These are phyloP conservation scores for Taiozyma onychis DNA, from an alignment of 1,139 yeast species.

Conservation along the genomic window DNA sequence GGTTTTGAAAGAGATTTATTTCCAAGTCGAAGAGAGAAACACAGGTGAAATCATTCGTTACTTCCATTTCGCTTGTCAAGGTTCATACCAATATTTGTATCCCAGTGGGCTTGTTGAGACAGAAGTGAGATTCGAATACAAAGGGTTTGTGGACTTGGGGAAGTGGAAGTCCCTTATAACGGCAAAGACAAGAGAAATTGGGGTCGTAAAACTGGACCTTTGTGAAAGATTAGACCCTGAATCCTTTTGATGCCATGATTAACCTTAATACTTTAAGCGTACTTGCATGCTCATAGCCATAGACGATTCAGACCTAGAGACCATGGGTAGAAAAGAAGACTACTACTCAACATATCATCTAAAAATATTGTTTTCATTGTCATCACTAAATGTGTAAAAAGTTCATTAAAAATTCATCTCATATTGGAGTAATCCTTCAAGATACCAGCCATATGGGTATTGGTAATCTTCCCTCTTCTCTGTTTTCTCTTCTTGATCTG, in stretches of 20 bases:
- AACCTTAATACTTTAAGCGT: too few species aligned
- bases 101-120: too few species aligned
- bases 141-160: too few species aligned
- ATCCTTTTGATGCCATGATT: too few species aligned
- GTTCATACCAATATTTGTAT: too few species aligned
- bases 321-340: too few species aligned
- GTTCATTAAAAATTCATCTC: conserved; percentile 8
- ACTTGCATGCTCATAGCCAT: too few species aligned
- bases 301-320: too few species aligned
- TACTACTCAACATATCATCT: too few species aligned
- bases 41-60: neutral
- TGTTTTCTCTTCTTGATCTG: conserved; percentile 81
- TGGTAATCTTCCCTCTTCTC: conserved; percentile 89
- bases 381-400: neutral
- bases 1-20: neutral
- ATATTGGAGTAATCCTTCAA: conserved; percentile 68
- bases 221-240: neutral
- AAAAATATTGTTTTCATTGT: neutral
- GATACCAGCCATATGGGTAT: conserved; percentile 93
- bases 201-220: neutral
- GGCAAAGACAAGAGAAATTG: neutral
- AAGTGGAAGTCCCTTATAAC: neutral
- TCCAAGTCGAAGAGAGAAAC: neutral
- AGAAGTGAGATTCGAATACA: neutral
- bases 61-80: neutral